phyloP scores from a whole-genome alignment of 1,284 basidiomycete species.

The Meripilus lineatus region DNA sequence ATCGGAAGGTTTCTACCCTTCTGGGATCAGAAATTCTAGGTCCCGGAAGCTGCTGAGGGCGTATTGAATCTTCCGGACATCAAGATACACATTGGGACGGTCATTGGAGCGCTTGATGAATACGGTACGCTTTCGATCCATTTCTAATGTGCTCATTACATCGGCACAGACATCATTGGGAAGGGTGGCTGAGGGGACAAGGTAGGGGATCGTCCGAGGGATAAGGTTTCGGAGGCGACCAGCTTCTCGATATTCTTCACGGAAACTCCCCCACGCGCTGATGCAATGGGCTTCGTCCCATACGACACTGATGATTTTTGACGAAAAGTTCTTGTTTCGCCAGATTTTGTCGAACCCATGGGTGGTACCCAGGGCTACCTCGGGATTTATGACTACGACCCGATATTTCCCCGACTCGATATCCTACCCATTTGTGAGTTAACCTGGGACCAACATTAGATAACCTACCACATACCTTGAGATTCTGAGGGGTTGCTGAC shows the following conservation, averaged over 20 bases:
- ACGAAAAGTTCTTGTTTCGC: too few relatives aligned
- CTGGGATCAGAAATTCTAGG: constrained; percentile 6
- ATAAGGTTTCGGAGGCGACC: not conserved
- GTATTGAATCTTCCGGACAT: constrained; percentile 5
- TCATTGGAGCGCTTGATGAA: constrained; percentile 3
- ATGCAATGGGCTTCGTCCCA: constrained; percentile 36
- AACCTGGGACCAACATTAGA: too few relatives aligned
- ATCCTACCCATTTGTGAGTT: too few relatives aligned
- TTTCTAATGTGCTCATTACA: not conserved
- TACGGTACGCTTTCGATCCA: not conserved
- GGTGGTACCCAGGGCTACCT: too few relatives aligned
- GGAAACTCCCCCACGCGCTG: constrained; percentile 30
- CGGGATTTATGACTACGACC: too few relatives aligned
- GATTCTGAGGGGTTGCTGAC: too few relatives aligned
- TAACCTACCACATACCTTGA: too few relatives aligned
- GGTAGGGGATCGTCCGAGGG: not conserved
- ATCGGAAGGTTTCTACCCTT: constrained; percentile 3
- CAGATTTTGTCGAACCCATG: too few relatives aligned
- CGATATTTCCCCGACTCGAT: too few relatives aligned
- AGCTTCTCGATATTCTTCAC: constrained; percentile 25
- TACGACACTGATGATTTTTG: constrained; percentile 24
- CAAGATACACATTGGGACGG: constrained; percentile 4
- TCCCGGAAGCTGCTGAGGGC: not conserved
- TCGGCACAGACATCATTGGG: not conserved
- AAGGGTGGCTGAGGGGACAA: constrained; percentile 3